A percentile compares a stretch with the other conserved stretches of the same genome.
These are phyloP conservation scores for Fusarium newnesense DNA, from an alignment of 2,329 filamentous ascomycete species.

Conservation along the genomic window DNA sequence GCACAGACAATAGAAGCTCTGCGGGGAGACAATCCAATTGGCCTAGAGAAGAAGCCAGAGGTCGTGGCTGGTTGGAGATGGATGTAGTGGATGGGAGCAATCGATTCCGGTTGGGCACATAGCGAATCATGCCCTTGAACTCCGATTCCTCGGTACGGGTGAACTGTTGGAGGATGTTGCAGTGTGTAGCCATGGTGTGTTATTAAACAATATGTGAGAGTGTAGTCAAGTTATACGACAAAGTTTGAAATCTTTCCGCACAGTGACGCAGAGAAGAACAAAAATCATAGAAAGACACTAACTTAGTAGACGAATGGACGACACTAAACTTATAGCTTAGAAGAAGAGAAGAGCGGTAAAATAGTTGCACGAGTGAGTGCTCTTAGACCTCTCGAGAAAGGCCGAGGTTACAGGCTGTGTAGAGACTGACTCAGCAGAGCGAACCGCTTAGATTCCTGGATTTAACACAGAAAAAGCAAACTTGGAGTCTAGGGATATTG, in stretches of 20 bases:
- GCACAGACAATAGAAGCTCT: conserved; percentile 40
- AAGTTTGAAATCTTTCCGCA: neutral
- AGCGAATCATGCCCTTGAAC: conserved; percentile 35
- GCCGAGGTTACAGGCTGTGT: conserved; percentile 30
- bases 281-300: conserved; percentile 16
- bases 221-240: conserved; percentile 1
- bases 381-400: conserved; percentile 13
- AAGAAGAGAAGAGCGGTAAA: conserved; percentile 26
- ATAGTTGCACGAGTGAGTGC: conserved; percentile 21
- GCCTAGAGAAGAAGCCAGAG: conserved; percentile 37
- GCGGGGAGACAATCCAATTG: conserved; percentile 42
- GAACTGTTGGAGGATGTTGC: conserved; percentile 21
- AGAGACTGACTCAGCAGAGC: conserved; percentile 32
- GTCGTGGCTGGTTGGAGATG: conserved; percentile 13
- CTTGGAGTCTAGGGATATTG: conserved; percentile 6
- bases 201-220: neutral
- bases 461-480: conserved; percentile 29
- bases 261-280: conserved; percentile 8
- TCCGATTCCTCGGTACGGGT: conserved; percentile 29
- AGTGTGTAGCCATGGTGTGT: conserved; percentile 13
- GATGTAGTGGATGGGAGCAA: conserved; percentile 14
- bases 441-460: conserved; percentile 29
- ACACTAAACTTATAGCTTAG: conserved; percentile 30
- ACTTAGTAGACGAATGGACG: conserved; percentile 13
- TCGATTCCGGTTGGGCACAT: conserved; percentile 13